Evolutionary conservation across 2,329 filamentous ascomycete genomes (phyloP), one percentile per base, ranked within the genome.

Genomic region (Neocatenulostroma microsporum): DNA sequence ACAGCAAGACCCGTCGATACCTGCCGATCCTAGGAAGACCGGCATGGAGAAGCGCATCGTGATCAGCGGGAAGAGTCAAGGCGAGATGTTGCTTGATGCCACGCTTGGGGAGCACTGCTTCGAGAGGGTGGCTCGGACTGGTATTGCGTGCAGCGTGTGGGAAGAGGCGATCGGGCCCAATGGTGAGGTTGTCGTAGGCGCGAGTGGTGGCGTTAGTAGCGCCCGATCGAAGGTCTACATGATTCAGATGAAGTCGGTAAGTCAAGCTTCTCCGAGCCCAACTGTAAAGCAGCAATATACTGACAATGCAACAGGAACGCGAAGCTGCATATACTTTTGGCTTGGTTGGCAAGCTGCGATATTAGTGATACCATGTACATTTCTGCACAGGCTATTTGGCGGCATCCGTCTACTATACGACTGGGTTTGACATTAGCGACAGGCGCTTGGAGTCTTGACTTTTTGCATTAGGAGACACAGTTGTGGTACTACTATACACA

Each of bases 111-210:
- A 87, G 56, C 83, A 78, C 39, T 88, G 84, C 54, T 93, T 94
- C 62, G 82, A 88, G 48, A 70, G 84, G 13, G 77, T 94, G 42
- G 88, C 85, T 4, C 77, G 82, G 47, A 82, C 84, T 21, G 88
- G 88, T 30, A 89, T 95, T 51, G 84, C 91, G 2, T 79, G 94
- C 38, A 88, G 83, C 47, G 82, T 95, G 23, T 91, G 86, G 78
- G 83, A 91, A 58, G 67, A 70, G 45, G 52, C 57, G n/a, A 47
- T 60, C 2, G 62, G 61, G 12, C 53, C 58, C 6, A 54, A 60
- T 27, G 64, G 62, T 0, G 79, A 85, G 46, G 66, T 81, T 49
- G 78, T 78, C 45, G 69, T 74, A 0, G 66, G 67, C 20, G 64
- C 70, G 35, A 70, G 69, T 3, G 78, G 76, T 18, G 77, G 79